Percentiles rank a stretch among this genome's conserved stretches.
phyloP scores from a whole-genome alignment of 2,329 filamentous ascomycete genomes.

The Talaromyces sp. region DNA sequence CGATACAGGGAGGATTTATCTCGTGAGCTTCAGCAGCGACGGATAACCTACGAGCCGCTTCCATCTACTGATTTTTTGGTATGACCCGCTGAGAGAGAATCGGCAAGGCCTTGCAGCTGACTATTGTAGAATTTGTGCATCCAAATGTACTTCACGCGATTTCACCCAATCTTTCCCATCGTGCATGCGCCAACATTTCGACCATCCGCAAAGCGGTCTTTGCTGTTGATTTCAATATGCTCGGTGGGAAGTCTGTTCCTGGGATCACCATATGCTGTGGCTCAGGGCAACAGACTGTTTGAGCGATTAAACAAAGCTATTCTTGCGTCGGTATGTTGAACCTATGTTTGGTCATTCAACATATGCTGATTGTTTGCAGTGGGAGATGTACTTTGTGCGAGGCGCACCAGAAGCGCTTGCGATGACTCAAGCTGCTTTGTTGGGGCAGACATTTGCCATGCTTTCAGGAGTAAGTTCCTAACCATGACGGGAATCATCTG shows the following conservation, averaged over 20 bases:
- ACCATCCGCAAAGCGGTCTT: constrained; percentile 27
- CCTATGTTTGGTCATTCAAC: not conserved
- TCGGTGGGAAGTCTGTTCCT: constrained; percentile 37
- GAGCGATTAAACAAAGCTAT: constrained; percentile 25
- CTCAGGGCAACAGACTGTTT: constrained; percentile 29
- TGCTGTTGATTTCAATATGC: constrained; percentile 37
- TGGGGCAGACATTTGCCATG: constrained; percentile 12
- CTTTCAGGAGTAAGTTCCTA: constrained; percentile 6
- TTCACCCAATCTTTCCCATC: constrained; percentile 20
- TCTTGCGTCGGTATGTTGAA: constrained; percentile 5
- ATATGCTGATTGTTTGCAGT: not conserved
- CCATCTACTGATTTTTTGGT: constrained; percentile 12
- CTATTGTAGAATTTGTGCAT: constrained; percentile 20
- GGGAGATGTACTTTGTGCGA: constrained; percentile 12
- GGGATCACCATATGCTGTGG: constrained; percentile 29
- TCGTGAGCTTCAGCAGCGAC: constrained; percentile 17
- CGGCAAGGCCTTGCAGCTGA: not conserved
- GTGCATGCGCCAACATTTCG: constrained; percentile 19
- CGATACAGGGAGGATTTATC: constrained; percentile 18
- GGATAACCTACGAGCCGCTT: constrained; percentile 18
- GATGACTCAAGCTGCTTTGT: constrained; percentile 10
- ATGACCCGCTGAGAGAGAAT: not conserved
- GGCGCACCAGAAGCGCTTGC: constrained; percentile 11
- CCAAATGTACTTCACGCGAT: constrained; percentile 22
- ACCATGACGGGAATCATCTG: no score